Base-by-base conservation (phyloP, 192 early-diverging fungal species). In the Dimargaris verticillata region DNA sequence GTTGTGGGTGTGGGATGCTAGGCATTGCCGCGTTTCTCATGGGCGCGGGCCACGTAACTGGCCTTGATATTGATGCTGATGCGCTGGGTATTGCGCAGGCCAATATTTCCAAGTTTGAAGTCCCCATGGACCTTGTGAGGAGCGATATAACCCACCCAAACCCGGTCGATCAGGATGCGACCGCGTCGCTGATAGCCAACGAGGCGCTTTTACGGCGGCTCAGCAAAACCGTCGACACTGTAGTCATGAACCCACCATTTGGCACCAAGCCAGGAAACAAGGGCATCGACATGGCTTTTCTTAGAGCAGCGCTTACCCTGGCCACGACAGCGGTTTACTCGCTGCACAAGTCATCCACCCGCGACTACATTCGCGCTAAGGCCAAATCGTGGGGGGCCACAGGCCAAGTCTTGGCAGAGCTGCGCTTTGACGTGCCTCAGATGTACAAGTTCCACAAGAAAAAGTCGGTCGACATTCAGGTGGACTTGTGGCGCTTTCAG, bases 361-460 rank as follows among this genome's bases (percentile, higher is more conserved):
- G 87, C 62, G 81, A 84, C 53, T 79, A 80, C 62, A 77, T 88
- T 25, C 28, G 82, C 55, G 82, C 75, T 47, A 85, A 84, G 63
- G 83, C 85, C 10, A 74, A 78, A 61, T 73, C 80, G 62, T 88
- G 87, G 87, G 79, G 80, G 24, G 82, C 82, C 26, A 64, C 71
- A 26, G 83, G 81, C 62, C 81, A 87, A 65, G 81, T 88, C 12
- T 70, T 88, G 38, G 85, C 87, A 7, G 80, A 88, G 61, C 65
- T 88, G 62, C 80, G 78, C 75, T 88, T 85, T 64, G 85, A 88
- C 63, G 67, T 88, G 13, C 83, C 83, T 45, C 81, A 78, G 71
- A 88, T 83, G 79, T 86, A 88, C 77, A 85, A 82, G 62, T 83
- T 86, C 67, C 86, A 88, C 63, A 86, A 82, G 62, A 84, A 83